These are phyloP conservation scores for Rhynchosporium secalis DNA, from an alignment of 2,329 filamentous ascomycete genomes.

Conservation along the genomic window DNA sequence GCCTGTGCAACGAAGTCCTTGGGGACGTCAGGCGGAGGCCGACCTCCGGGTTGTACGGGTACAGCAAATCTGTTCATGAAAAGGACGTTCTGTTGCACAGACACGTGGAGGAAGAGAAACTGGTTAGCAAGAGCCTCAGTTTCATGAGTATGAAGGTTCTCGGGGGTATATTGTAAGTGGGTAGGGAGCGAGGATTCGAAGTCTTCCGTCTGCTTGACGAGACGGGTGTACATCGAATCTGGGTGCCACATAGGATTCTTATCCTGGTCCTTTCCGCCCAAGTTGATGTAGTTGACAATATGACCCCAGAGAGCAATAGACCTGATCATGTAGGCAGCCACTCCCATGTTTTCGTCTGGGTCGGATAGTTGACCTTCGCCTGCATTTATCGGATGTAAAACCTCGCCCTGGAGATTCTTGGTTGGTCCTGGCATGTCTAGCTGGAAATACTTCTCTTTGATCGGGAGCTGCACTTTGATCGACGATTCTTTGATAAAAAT, in stretches of 20 bases:
- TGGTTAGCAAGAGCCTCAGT: conserved; percentile 87
- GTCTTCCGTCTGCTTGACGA: conserved; percentile 70
- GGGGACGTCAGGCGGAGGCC: conserved; percentile 63
- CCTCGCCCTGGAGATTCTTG: conserved; percentile 74
- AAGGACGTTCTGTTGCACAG: conserved; percentile 83
- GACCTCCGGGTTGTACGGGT: conserved; percentile 57
- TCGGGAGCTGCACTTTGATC: conserved; percentile 84
- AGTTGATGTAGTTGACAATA: conserved; percentile 85
- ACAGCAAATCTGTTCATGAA: conserved; percentile 89
- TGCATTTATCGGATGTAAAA: conserved; percentile 61
- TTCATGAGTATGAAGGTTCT: conserved; percentile 82
- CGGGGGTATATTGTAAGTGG: conserved; percentile 69
- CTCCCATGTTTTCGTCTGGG: conserved; percentile 84
- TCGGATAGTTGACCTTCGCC: conserved; percentile 66
- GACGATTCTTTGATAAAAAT: conserved; percentile 89
- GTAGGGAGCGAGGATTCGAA: conserved; percentile 70
- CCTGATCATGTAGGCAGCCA: conserved; percentile 85
- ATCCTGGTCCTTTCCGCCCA: conserved; percentile 82
- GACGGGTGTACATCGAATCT: conserved; percentile 71
- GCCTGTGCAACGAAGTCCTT: conserved; percentile 76
- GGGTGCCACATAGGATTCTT: conserved; percentile 76
- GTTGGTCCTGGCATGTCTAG: conserved; percentile 88
- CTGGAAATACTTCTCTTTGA: conserved; percentile 86
- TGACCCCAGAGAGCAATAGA: conserved; percentile 86
- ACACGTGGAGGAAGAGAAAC: conserved; percentile 88